Conservation (phyloP, 2,329 filamentous ascomycete genomes). For the Aspergillus viridinutans region DNA sequence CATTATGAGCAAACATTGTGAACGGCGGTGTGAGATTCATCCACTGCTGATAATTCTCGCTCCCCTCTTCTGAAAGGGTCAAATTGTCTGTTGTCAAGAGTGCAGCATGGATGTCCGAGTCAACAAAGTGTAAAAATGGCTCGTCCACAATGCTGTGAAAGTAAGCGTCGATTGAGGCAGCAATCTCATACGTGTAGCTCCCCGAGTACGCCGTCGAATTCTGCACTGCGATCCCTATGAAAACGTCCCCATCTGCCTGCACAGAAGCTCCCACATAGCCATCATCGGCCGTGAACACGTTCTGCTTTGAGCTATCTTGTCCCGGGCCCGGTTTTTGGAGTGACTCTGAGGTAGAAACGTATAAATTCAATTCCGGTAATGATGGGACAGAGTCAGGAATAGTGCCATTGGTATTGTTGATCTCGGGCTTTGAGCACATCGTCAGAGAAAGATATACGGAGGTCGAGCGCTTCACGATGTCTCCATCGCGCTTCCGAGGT, state of each 20-base stretch:
- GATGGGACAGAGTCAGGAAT: slow-evolving; percentile 30
- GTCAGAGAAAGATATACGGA: slow-evolving; percentile 79
- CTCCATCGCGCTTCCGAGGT: slow-evolving; percentile 16
- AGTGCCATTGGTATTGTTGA: slow-evolving; percentile 42
- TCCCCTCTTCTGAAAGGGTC: slow-evolving; percentile 48
- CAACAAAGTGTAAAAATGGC: slow-evolving; percentile 69
- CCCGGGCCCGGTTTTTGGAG: slow-evolving; percentile 65
- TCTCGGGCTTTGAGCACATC: slow-evolving; percentile 72
- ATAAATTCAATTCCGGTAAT: slow-evolving; percentile 72
- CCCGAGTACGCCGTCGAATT: slow-evolving; percentile 60
- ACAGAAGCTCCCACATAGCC: slow-evolving; percentile 67
- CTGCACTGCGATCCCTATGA: slow-evolving; percentile 70
- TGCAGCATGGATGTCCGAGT: slow-evolving; percentile 75
- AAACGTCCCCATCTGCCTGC: slow-evolving; percentile 63
- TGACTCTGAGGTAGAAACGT: slow-evolving; percentile 62
- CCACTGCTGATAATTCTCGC: slow-evolving; percentile 51
- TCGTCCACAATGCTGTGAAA: slow-evolving; percentile 61
- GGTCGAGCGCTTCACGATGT: slow-evolving; percentile 31
- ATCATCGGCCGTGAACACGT: slow-evolving; percentile 52
- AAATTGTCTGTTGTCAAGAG: slow-evolving; percentile 71
- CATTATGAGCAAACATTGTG: slow-evolving; percentile 69
- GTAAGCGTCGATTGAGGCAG: slow-evolving; percentile 71
- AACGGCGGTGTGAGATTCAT: slow-evolving; percentile 63
- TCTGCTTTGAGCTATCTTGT: slow-evolving; percentile 40
- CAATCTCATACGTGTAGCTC: slow-evolving; percentile 74